Evolutionary conservation across 2,329 filamentous ascomycete genomes (phyloP), one percentile per base, ranked within the genome.

Genomic region (Geosmithia putterillii): DNA sequence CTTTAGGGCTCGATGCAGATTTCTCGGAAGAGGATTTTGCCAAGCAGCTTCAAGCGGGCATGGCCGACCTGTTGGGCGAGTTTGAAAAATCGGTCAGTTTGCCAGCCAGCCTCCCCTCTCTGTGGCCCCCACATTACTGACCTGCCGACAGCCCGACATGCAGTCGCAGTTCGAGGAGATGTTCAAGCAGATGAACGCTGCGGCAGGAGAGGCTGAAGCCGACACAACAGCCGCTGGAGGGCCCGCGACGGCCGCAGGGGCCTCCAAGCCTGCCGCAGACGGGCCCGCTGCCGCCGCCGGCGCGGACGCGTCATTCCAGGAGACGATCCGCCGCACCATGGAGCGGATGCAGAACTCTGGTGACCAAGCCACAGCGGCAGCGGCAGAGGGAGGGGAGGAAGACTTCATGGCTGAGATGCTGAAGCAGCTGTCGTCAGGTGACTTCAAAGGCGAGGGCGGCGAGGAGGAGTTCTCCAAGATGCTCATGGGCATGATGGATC

Each of bases 401-500:
- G 89, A 95, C 58, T 79, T 96, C 55, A 70, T 98, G 38, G 80
- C 86, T n/a, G 85, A 95, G 59, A 80, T 98, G 70, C 73, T 98
- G 55, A 92, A 92, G 61, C 85, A 92, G 48, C 81, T 95, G 25
- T 56, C 57, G 2, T 60, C 61, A 66, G 83, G 86, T 54, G 73
- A 75, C 20, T 61, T 69, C 1, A 78, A 74, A n/a, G 57, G 56
- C 9, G 28, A 32, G 28, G 64, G 62, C 34, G 55, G 58, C 42
- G 87, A 95, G 45, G 88, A 92, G 53, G 88, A 94, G 52, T 85
- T 96, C 54, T 88, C 86, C 45, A 90, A 94, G 66, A 87, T 96
- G 79, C 76, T 98, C 46, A 79, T 94, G 73, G 86, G 85, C 43
- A 95, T 96, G 87, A 96, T 98, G 90, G 87, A 96, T 65, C 89